Percentiles rank a stretch among this genome's conserved stretches.
phyloP scores from a whole-genome alignment of 192 early-diverging fungal species.

The Dimargaris cristalligena region DNA sequence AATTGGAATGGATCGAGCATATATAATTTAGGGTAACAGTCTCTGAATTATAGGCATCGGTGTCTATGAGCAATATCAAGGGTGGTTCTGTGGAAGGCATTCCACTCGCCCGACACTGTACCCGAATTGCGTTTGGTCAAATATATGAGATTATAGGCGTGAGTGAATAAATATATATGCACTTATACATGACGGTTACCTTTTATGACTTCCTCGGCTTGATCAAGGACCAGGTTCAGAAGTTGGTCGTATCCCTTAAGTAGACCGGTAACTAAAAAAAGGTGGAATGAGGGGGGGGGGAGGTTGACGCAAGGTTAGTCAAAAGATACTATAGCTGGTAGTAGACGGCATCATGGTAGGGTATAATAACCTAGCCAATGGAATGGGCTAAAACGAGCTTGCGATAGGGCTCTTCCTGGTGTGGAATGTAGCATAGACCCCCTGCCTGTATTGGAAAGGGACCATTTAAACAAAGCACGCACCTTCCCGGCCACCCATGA shows the following conservation, averaged over 20 bases:
- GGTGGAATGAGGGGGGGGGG: background rate
- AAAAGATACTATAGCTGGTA: background rate
- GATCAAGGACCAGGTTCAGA: conserved; percentile 85
- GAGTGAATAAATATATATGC: no score
- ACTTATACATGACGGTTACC: conserved; percentile 25
- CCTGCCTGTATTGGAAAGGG: background rate
- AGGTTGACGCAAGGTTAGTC: background rate
- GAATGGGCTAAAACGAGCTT: background rate
- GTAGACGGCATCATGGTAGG: background rate
- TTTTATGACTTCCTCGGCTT: conserved; percentile 66
- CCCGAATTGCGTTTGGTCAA: no score
- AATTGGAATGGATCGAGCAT: no score
- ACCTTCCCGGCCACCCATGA: conserved; percentile 89
- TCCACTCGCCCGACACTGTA: no score
- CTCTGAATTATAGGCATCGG: no score
- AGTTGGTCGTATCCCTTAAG: conserved; percentile 89
- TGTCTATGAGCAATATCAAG: no score
- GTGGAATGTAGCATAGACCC: background rate
- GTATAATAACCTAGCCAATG: background rate
- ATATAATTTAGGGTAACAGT: no score
- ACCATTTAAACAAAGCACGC: background rate
- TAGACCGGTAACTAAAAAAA: conserved; percentile 54
- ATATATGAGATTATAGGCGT: no score
- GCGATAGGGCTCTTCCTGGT: background rate
- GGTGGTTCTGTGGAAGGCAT: no score